Evolutionary conservation across 2,329 filamentous ascomycete species (phyloP), one percentile per base, ranked within the genome.

Genomic region (Anisogramma anomala): DNA sequence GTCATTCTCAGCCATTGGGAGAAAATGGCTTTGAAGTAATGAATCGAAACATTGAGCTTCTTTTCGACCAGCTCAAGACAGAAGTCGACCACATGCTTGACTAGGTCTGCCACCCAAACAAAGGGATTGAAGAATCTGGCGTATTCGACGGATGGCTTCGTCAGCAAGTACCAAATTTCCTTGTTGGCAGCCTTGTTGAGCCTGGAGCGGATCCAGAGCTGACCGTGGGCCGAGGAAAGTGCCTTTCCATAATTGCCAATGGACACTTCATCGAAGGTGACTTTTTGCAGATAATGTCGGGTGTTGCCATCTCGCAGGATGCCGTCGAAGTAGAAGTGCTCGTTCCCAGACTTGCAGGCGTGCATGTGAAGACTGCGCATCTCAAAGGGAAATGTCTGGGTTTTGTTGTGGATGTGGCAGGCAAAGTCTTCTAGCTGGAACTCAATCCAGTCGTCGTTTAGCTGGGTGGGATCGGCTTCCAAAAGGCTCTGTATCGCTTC

Each of bases 21-120:
- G 48, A 91, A 91, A 0, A 64, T 51, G 0, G 43, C 42, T 7
- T 65, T 61, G 48, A 91, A 88, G 38, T 76, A 60, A 3, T 60
- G 41, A 0, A 87, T 62, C 0, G 59, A 57, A 1, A 82, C 68
- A 2, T 52, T 53, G 0, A 49, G 51, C 0, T 50, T 36, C 10
- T 48, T 46, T 7, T 56, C 49, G 3, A 55, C 49, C 43, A 64
- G 58, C 8, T 54, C 36, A 3, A 59, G 55, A 35, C 82, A 63
- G 49, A 72, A 91, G 47, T 87, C 80, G 1, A 87, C 66, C 18
- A 82, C 69, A 50, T 86, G 77, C 53, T 88, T 89, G 0, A 72
- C 68, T 0, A 91, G 62, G 39, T 81, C 69, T 0, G 76, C 79
- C 1, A 88, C 58, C 83, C 83, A 91, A 0, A 78, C 45, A 46